Conservation (phyloP, 306 rosid species). For the Sicyos edulis region DNA sequence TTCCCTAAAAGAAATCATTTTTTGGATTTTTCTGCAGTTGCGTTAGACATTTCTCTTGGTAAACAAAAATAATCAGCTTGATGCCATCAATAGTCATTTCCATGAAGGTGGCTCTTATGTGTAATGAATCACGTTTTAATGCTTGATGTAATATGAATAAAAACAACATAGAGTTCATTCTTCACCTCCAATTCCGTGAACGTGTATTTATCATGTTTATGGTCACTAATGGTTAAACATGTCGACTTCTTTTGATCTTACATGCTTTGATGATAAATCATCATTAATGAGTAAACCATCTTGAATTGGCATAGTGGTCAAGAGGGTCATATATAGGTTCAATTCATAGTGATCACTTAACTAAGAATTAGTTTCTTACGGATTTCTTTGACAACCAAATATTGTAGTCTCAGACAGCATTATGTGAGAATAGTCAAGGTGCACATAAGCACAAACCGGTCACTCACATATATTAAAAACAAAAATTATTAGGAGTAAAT, state of each 20-base stretch:
- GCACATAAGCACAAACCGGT: too few relatives aligned
- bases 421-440: too few relatives aligned
- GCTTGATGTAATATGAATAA: neutral
- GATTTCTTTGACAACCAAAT: too few relatives aligned
- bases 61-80: neutral
- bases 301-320: too few relatives aligned
- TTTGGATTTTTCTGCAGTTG: neutral
- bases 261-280: neutral
- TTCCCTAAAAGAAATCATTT: neutral
- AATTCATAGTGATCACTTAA: too few relatives aligned
- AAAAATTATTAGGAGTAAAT: too few relatives aligned
- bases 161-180: neutral
- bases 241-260: neutral
- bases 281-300: neutral
- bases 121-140: neutral
- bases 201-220: neutral
- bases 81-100: slow-evolving; percentile 1
- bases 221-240: neutral
- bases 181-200: neutral
- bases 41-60: neutral
- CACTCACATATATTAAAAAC: too few relatives aligned
- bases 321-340: too few relatives aligned
- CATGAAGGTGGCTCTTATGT: neutral
- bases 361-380: too few relatives aligned
- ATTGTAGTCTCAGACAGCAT: too few relatives aligned